Conservation (phyloP, 306 rosid genomes). For the Malus asiatica region DNA sequence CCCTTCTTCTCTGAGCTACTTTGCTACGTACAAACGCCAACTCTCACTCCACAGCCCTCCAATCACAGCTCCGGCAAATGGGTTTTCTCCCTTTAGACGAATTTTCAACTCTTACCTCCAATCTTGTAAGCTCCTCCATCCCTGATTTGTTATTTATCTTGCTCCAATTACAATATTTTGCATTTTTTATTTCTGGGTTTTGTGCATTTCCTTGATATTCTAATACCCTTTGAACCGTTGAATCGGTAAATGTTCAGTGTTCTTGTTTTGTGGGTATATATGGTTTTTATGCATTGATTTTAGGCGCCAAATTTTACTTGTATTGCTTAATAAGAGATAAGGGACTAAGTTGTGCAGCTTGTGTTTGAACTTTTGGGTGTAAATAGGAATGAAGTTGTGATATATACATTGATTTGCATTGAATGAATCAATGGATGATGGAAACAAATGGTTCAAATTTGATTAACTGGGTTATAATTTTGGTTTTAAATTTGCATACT, state of each 20-base stretch:
- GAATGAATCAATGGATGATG: background rate
- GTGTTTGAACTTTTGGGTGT: background rate
- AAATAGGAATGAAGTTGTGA: background rate
- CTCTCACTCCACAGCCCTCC: constrained; percentile 28
- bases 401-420: background rate
- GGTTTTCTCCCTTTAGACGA: constrained; percentile 34
- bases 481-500: background rate
- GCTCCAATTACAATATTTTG: background rate
- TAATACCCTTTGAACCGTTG: background rate
- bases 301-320: background rate
- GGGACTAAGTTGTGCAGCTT: background rate
- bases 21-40: constrained; percentile 26
- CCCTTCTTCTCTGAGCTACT: constrained; percentile 37
- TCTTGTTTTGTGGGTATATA: background rate
- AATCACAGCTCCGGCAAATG: constrained; percentile 21
- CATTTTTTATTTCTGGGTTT: background rate
- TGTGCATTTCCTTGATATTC: background rate
- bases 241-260: background rate
- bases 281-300: background rate
- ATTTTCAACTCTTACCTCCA: constrained; percentile 32
- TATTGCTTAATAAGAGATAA: background rate
- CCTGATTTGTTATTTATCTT: background rate
- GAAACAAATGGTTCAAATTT: background rate
- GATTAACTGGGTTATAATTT: background rate
- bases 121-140: constrained; percentile 27